Evolutionary conservation across 2,329 filamentous ascomycete genomes (phyloP), one percentile per base, ranked within the genome.

Genomic region (Diplodia seriata): DNA sequence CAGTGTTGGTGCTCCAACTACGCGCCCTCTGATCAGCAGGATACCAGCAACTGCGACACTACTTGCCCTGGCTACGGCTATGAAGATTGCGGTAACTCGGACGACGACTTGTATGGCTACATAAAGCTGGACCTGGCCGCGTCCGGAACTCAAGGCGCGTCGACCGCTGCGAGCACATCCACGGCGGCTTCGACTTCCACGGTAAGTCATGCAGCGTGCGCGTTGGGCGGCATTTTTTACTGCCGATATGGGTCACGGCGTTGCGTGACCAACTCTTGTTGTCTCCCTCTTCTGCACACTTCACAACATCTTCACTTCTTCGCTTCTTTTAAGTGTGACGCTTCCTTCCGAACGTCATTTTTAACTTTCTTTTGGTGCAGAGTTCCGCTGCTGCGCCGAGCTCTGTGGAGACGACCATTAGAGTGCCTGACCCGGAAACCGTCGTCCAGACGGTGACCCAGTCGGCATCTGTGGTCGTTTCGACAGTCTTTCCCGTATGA

Each of bases 1-100:
- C 78, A 83, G 63, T 94, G 91, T 76, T 94, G 90, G 90, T 94
- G 91, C 76, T 89, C 90, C 47, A 85, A 93, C 75, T 89, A 89
- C 73, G 83, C 84, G 2, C 91, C 91, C 9, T 75, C 75, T 23
- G 72, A 78, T 6, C 78, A 80, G 68, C 65, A 72, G n/a, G 72
- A 76, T 68, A 72, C 76, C 26, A 71, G 72, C 70, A 81, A 81
- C 61, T 94, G 91, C 78, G 78, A 84, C 71, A 76, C 76, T 0
- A 62, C 78, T 18, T 94, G 91, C 72, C 90, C 90, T 9, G 91
- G 90, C n/a, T 94, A 85, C 74, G 86, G 86, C 0, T 40, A 64
- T 1, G 90, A 94, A 70, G 78, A 81, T 12, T 94, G 91, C 73
- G 91, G 91, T 69, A 87, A 86, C 43, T 71, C 73, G 54, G 74